Percentiles rank a stretch among this genome's conserved stretches.
These are phyloP conservation scores for Monilinia polystroma DNA, from an alignment of 2,329 filamentous ascomycete genomes.

Conservation along the genomic window DNA sequence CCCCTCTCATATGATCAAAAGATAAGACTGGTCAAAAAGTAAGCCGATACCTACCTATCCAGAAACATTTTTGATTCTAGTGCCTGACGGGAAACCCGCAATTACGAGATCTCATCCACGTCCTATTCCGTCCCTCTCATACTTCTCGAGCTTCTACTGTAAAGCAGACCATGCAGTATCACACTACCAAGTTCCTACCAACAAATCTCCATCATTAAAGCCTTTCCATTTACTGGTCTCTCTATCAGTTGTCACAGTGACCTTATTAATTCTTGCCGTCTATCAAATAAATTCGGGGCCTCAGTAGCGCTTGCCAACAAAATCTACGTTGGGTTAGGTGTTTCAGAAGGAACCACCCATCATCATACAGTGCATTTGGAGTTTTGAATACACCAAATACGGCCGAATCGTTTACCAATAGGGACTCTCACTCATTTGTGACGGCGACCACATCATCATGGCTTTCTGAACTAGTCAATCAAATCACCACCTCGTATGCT, in stretches of 20 bases:
- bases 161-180: no score
- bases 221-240: not conserved
- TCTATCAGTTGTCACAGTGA: not conserved
- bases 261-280: not conserved
- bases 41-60: not conserved
- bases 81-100: slow-evolving; percentile 6
- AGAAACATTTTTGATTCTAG: slow-evolving; percentile 2
- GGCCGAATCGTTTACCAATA: slow-evolving; percentile 2
- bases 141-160: not conserved
- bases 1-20: no score
- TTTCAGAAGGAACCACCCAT: slow-evolving; percentile 23
- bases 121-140: not conserved
- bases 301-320: slow-evolving; percentile 18
- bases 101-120: slow-evolving; percentile 16
- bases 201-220: slow-evolving; percentile 1
- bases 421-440: slow-evolving; percentile 9
- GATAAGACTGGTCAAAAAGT: not conserved
- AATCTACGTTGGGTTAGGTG: slow-evolving; percentile 4
- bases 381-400: not conserved
- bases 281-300: not conserved
- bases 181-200: not conserved
- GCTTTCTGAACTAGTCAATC: slow-evolving; percentile 28
- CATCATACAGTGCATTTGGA: slow-evolving; percentile 3
- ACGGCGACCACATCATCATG: slow-evolving; percentile 34
- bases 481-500: slow-evolving; percentile 28